Base-by-base conservation (phyloP, 2,329 filamentous ascomycete species). In the Lasiodiplodia gonubiensis region DNA sequence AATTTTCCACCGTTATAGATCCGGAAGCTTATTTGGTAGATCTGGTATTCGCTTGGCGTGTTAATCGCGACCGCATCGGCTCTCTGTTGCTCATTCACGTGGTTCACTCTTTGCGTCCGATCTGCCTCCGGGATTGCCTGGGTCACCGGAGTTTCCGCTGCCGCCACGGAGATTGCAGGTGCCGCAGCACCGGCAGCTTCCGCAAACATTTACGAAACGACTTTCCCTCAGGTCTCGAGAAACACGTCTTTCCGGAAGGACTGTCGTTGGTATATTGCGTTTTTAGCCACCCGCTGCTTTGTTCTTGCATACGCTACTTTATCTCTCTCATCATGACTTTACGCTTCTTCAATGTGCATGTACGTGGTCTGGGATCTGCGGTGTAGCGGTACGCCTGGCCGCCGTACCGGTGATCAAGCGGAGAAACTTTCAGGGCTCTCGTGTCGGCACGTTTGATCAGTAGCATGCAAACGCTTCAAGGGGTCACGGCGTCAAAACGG, bases 131-230 rank as follows among this genome's bases (percentile, higher is more conserved):
- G 23, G 48, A 51, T 51, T 25, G 4, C n/a, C 48, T 51, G n/a
- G 6, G 42, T 46, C 42, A 12, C 14, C 42, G 42, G 42, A 46
- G 16, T 2, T 46, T 46, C 42, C 42, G 42, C 42, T 23, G 18
- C n/a, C 48, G n/a, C 18, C 48, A 25, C 48, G 48, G 48, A 51
- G 23, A 51, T 23, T 51, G n/a, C 48, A 51, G 48, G 48, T 51
- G 18, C 48, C 18, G 18, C 7, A n/a, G 48, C n/a, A 25, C 7
- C 48, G 48, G 48, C 48, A 51, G n/a, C 48, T n/a, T 25, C 12
- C 48, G 48, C 12, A 23, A 51, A 51, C 3, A 25, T 51, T 14
- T 51, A 51, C 18, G 48, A 25, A 51, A 51, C 48, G 11, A 16
- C n/a, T 23, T 11, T 6, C 12, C n/a, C 48, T 25, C n/a, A 51